Conservation (phyloP, 129 eudicot species). For the Tagetes patula region DNA sequence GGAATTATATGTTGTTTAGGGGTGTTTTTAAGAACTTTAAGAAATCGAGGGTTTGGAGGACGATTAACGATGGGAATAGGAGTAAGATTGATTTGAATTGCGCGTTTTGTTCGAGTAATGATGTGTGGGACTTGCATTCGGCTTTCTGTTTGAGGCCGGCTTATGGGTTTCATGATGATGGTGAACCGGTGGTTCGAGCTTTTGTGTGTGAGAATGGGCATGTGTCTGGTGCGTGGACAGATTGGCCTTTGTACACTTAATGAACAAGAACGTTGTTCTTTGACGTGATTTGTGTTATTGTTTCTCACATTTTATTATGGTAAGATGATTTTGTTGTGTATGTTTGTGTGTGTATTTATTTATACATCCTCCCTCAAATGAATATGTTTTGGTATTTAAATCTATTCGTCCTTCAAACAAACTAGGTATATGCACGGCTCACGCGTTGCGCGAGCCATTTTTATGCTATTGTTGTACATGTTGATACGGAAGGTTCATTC, state of each 20-base stretch:
- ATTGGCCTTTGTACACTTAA: constrained; percentile 83
- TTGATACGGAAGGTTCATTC: too few relatives aligned
- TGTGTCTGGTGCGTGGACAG: constrained; percentile 99
- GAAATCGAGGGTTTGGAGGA: constrained; percentile 89
- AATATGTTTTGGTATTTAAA: too few relatives aligned
- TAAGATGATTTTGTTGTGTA: not conserved
- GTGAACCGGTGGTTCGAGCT: constrained; percentile 94
- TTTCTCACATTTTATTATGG: not conserved
- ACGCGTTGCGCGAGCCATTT: too few relatives aligned
- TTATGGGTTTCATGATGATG: constrained; percentile 93
- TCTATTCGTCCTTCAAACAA: too few relatives aligned
- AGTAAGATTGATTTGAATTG: constrained; percentile 58
- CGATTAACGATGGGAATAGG: constrained; percentile 73
- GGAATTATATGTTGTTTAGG: constrained; percentile 86
- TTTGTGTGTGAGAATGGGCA: constrained; percentile 96
- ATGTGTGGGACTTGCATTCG: constrained; percentile 90
- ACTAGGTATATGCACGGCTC: too few relatives aligned
- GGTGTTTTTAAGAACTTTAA: constrained; percentile 87
- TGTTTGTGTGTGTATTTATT: not conserved
- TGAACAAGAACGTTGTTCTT: not conserved
- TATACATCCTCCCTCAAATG: too few relatives aligned
- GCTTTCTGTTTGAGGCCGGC: constrained; percentile 90
- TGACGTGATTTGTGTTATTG: constrained; percentile 20
- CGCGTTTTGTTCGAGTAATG: constrained; percentile 63
- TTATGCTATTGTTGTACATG: too few relatives aligned